These are phyloP conservation scores for Scedosporium boydii DNA, from an alignment of 2,329 filamentous ascomycete species.

Conservation along the genomic window DNA sequence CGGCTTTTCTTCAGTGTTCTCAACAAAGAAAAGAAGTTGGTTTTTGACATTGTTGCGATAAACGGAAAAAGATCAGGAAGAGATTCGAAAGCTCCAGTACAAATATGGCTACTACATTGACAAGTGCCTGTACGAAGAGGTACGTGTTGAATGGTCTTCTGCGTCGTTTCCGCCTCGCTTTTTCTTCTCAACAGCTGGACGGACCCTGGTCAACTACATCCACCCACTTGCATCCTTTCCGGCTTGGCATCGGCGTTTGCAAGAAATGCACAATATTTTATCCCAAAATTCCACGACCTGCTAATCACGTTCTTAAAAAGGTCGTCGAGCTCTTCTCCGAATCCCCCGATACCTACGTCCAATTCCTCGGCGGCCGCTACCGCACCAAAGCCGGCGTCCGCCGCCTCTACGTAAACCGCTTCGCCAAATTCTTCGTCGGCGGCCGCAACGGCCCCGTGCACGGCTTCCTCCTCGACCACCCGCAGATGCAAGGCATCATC, in stretches of 20 bases:
- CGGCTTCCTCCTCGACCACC: constrained; percentile 47
- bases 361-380: constrained; percentile 46
- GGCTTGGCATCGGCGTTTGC: no score
- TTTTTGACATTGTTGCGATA: neutral
- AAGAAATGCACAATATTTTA: no score
- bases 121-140: constrained; percentile 49
- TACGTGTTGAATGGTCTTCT: constrained; percentile 10
- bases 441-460: constrained; percentile 46
- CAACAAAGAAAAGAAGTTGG: neutral
- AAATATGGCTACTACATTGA: constrained; percentile 51
- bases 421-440: constrained; percentile 36
- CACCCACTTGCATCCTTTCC: no score
- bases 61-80: constrained; percentile 36
- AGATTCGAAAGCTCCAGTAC: constrained; percentile 45
- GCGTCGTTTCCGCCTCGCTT: constrained; percentile 22
- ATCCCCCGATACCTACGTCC: constrained; percentile 42
- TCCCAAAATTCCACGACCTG: neutral
- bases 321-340: constrained; percentile 40
- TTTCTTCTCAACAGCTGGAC: constrained; percentile 13
- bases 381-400: constrained; percentile 39
- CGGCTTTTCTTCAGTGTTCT: no score
- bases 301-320: constrained; percentile 14
- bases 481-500: constrained; percentile 47
- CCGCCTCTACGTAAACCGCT: constrained; percentile 42
- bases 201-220: neutral